Evolutionary conservation across 2,329 filamentous ascomycete genomes (phyloP), one percentile per base, ranked within the genome.

Genomic region (Thielaviopsis musarum): DNA sequence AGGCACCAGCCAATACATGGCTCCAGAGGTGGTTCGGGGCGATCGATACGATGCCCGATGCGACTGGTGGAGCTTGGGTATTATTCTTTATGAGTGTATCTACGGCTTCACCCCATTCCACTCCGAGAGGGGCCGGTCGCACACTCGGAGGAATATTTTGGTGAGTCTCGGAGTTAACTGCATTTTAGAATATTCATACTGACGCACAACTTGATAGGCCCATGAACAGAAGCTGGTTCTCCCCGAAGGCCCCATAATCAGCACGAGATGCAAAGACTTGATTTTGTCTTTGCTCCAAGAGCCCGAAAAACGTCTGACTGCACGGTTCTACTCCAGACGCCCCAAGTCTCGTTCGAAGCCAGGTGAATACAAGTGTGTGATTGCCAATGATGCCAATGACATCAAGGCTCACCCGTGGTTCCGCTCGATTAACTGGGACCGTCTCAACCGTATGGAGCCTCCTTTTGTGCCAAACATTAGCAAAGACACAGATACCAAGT

Each of bases 1-100:
- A 12, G 91, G 91, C 2, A 97, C 93, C 2, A 95, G 90, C 69
- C 91, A 96, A 68, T 97, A 97, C 73, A 97, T 96, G 93, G 91
- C 93, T 0, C 91, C 91, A 1, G 93, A 97, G 73, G 88, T 97
- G 19, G 84, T 96, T 61, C 76, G 80, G 64, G 88, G 91, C 28
- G 80, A 89, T 55, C 73, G 78, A 45, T 97, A 97, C 69, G 93
- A 97, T 71, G 91, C 88, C 30, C 80, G 91, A 67, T 97, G 91
- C 71, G 91, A 97, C 71, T 97, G 81, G 89, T 97, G 88, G 91
- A 96, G 91, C 71, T 81, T 97, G 65, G 91, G 90, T 58, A 83
- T 97, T 67, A 96, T 97, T 67, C 72, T 97, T 60, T 97, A 88
- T 67, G 91, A 97, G 77, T 96, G 91, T 66, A 75, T 97, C 1